Evolutionary conservation across 306 rosid genomes (phyloP).

Genomic region (Vigna hirtella): DNA sequence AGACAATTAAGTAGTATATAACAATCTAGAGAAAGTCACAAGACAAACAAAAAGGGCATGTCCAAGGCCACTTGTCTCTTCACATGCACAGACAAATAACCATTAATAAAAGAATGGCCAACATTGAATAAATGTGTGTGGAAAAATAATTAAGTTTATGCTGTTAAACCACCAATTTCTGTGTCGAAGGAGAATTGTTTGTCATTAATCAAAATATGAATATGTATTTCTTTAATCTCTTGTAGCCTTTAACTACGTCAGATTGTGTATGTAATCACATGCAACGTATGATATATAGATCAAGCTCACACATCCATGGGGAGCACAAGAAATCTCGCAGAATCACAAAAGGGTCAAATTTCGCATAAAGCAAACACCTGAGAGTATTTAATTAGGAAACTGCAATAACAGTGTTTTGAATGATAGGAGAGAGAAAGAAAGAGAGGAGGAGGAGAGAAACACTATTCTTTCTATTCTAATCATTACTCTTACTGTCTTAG

Average conservation of each 20-base stretch:
- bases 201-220: not conserved
- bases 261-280: conserved; percentile 53
- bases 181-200: not conserved
- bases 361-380: conserved; percentile 56
- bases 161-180: not conserved
- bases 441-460: conserved; percentile 23
- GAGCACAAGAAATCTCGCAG: conserved; percentile 78
- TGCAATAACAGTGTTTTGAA: conserved; percentile 58
- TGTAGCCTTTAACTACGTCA: conserved; percentile 35
- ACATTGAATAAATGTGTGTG: conserved; percentile 6
- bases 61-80: conserved; percentile 28
- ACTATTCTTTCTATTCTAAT: conserved; percentile 43
- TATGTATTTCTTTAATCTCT: not conserved
- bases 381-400: conserved; percentile 55
- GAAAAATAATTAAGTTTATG: not conserved
- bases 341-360: conserved; percentile 65
- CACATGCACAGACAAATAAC: not conserved
- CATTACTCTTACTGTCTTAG: conserved; percentile 37
- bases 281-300: conserved; percentile 57
- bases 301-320: conserved; percentile 58
- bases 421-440: conserved; percentile 60
- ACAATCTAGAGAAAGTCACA: conserved; percentile 37
- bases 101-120: conserved; percentile 17
- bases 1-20: conserved; percentile 34
- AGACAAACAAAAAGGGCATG: conserved; percentile 41